A percentile compares a stretch with the other conserved stretches of the same genome.
Conservation (phyloP, 2,329 filamentous ascomycete genomes). For the Epichloe coenophiala region DNA sequence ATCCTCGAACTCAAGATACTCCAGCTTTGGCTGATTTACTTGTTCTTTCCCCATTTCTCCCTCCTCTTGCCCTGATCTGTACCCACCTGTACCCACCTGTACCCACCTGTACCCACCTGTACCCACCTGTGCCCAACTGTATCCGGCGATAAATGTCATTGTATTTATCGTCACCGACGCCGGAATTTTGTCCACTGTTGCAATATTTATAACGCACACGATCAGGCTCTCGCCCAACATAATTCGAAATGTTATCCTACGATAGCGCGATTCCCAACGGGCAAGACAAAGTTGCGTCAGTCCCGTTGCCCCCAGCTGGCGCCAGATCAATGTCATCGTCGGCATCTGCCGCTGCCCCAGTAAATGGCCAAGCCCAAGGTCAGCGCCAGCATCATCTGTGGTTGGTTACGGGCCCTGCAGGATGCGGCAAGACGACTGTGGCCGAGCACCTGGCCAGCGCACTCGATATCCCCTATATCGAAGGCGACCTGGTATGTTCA, state of each 20-base stretch:
- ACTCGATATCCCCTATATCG: slow-evolving; percentile 57
- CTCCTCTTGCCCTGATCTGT: too few relatives aligned
- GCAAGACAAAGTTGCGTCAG: slow-evolving; percentile 1
- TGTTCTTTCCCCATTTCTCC: too few relatives aligned
- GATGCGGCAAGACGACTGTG: slow-evolving; percentile 67
- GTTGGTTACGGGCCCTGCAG: slow-evolving; percentile 67
- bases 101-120: too few relatives aligned
- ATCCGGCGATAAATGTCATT: too few relatives aligned
- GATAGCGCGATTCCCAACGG: slow-evolving; percentile 1
- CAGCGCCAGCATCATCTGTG: slow-evolving; percentile 55
- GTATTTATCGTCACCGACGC: too few relatives aligned
- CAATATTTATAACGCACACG: too few relatives aligned
- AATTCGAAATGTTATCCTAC: slow-evolving; percentile 2
- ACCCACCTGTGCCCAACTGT: too few relatives aligned
- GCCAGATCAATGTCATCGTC: slow-evolving; percentile 9
- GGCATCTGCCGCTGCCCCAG: slow-evolving; percentile 15
- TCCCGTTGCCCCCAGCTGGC: neutral
- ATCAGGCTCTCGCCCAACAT: too few relatives aligned
- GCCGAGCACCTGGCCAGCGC: slow-evolving; percentile 49
- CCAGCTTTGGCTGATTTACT: too few relatives aligned
- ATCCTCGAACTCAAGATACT: too few relatives aligned
- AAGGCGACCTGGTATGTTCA: slow-evolving; percentile 57
- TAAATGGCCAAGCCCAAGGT: slow-evolving; percentile 12
- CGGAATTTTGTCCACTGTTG: too few relatives aligned
- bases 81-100: too few relatives aligned